Base-by-base conservation (phyloP, 345 rosid species). In the Syzygium grande region DNA sequence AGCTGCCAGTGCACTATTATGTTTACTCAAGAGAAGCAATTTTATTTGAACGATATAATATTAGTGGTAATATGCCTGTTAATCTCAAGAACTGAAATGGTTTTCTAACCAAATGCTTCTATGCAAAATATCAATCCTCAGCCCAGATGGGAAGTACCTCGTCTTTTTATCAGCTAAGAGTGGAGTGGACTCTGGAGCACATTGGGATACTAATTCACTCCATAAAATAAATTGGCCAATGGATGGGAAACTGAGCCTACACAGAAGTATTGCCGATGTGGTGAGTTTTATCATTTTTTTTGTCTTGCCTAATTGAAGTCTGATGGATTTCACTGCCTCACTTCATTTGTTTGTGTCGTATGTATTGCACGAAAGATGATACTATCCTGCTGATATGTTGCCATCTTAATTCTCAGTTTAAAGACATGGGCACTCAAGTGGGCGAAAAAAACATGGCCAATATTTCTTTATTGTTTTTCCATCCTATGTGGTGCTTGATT, bases 141-240 rank as follows among this genome's bases (percentile, higher is more conserved):
- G 99, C 90, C 98, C 95, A 78, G 98, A 94, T 89, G 98, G 99
- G 87, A 96, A 93, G 86, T 91, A 91, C 90, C 97, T 97, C 80
- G 91, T 95, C 87, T 97, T 95, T 91, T 30, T 94, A 87, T 96
- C 99, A 85, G 94, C 94, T 73, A 95, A 92, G 91, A 90, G 91
- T 86, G 92, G 98, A 86, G 98, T 96, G 86, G 96, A 96, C 88
- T 92, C 96, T 56, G 98, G 99, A 61, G 95, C 93, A 1, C 98
- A 96, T 91, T 86, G 87, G 56, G 94, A 92, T 84, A 96, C 99
- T 54, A 92, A 94, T 86, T 95, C 99, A 80, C 96, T 96, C 88
- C 95, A 95, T 90, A 93, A 89, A 89, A 92, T 97, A 89, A 94
- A 92, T 54, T 96, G 99, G 99, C 93, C 95, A 46, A 89, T 90